phyloP scores from a whole-genome alignment of 1,139 yeast genomes.

The Yamadazyma atlantica region DNA sequence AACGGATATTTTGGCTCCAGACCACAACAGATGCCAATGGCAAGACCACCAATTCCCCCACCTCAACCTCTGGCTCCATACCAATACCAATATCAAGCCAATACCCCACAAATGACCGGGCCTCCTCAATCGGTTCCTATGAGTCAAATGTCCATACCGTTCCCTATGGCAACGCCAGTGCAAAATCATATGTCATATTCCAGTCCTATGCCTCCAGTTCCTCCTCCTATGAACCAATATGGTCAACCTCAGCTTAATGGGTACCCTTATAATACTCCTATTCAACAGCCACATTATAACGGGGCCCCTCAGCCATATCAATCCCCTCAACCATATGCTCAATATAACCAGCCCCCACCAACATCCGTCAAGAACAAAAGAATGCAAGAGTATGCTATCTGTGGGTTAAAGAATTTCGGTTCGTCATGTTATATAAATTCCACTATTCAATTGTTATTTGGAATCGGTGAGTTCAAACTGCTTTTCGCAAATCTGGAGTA shows the following conservation, averaged over 20 bases:
- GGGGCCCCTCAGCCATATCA: neutral
- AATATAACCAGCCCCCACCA: slow-evolving; percentile 4
- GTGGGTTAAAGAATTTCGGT: slow-evolving; percentile 69
- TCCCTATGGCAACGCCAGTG: slow-evolving; percentile 1
- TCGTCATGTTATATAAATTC: slow-evolving; percentile 75
- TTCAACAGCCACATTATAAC: neutral
- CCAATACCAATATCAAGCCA: slow-evolving; percentile 1
- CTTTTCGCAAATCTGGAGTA: slow-evolving; percentile 44
- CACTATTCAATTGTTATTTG: slow-evolving; percentile 65
- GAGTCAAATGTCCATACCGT: slow-evolving; percentile 1
- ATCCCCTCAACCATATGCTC: slow-evolving; percentile 1
- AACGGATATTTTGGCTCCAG: neutral
- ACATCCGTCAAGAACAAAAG: slow-evolving; percentile 15
- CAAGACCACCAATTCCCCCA: neutral
- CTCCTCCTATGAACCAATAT: slow-evolving; percentile 1
- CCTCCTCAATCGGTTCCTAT: slow-evolving; percentile 2
- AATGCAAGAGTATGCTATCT: slow-evolving; percentile 48
- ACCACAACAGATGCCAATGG: no score
- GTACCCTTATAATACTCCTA: neutral
- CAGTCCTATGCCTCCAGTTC: neutral
- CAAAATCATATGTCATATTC: slow-evolving; percentile 1
- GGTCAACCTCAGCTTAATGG: slow-evolving; percentile 2
- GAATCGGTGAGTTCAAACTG: slow-evolving; percentile 43
- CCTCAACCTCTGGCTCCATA: neutral
- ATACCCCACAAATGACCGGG: neutral